These are phyloP conservation scores for Vaccinium macrocarpon DNA, from an alignment of 148 eudicot species.

Conservation along the genomic window DNA sequence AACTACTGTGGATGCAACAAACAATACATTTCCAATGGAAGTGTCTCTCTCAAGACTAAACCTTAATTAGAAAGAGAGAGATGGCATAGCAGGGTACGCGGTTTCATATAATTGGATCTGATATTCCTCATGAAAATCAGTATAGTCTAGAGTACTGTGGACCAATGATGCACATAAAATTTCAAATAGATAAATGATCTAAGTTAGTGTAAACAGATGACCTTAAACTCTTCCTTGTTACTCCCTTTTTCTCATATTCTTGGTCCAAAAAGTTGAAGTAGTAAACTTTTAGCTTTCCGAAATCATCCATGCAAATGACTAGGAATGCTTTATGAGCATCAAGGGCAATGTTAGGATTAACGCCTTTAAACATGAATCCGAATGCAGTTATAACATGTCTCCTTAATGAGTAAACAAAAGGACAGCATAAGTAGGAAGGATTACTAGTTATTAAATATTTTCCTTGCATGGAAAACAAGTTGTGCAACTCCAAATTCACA, in stretches of 20 bases:
- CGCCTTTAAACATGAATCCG: not conserved
- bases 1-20: not conserved
- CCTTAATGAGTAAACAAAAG: not conserved
- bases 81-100: not conserved
- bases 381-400: not conserved
- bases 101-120: not conserved
- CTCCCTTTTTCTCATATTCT: not conserved
- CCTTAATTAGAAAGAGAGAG: not conserved
- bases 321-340: not conserved
- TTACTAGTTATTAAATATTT: not conserved
- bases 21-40: not conserved
- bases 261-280: not conserved
- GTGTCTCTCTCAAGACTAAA: not conserved
- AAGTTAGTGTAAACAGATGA: not conserved
- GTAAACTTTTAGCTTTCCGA: not conserved
- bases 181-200: not conserved
- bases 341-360: not conserved
- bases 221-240: not conserved
- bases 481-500: not conserved
- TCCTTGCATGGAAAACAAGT: not conserved
- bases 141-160: not conserved
- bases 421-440: not conserved
- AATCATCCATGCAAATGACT: not conserved
- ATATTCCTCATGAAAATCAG: not conserved
- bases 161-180: not conserved